These are phyloP conservation scores for Populus hybrid DNA, from an alignment of 441 rosid genomes.

Conservation along the genomic window DNA sequence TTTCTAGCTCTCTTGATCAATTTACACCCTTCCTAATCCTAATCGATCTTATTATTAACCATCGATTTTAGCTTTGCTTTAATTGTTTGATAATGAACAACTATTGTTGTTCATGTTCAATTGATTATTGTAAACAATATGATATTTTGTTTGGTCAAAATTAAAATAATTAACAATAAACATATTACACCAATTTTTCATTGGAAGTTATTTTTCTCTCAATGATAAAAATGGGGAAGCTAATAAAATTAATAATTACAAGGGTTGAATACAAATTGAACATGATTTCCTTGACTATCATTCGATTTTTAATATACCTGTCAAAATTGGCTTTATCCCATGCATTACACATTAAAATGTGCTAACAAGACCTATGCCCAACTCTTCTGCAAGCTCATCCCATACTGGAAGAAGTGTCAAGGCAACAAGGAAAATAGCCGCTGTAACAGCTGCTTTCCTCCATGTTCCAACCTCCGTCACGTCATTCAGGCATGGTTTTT, in stretches of 20 bases:
- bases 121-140: too few species aligned
- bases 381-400: conserved; percentile 95
- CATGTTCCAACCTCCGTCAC: conserved; percentile 92
- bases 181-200: too few species aligned
- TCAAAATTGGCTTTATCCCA: conserved; percentile 36
- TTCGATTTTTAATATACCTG: conserved; percentile 5
- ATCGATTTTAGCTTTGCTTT: too few species aligned
- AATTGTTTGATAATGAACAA: too few species aligned
- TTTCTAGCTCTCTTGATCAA: too few species aligned
- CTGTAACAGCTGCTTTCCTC: conserved; percentile 65
- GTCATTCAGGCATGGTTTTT: conserved; percentile 85
- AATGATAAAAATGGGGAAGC: not conserved
- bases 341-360: conserved; percentile 44
- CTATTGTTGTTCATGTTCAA: too few species aligned
- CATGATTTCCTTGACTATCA: not conserved
- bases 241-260: conserved; percentile 14
- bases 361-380: conserved; percentile 86
- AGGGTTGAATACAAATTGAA: conserved; percentile 6
- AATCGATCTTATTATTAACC: too few species aligned
- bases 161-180: too few species aligned
- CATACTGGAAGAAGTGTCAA: conserved; percentile 83
- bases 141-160: too few species aligned
- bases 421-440: conserved; percentile 54
- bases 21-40: too few species aligned
- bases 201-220: too few species aligned